These are phyloP conservation scores for Hymenoscyphus albidus DNA, from an alignment of 2,329 filamentous ascomycete genomes.

Conservation along the genomic window DNA sequence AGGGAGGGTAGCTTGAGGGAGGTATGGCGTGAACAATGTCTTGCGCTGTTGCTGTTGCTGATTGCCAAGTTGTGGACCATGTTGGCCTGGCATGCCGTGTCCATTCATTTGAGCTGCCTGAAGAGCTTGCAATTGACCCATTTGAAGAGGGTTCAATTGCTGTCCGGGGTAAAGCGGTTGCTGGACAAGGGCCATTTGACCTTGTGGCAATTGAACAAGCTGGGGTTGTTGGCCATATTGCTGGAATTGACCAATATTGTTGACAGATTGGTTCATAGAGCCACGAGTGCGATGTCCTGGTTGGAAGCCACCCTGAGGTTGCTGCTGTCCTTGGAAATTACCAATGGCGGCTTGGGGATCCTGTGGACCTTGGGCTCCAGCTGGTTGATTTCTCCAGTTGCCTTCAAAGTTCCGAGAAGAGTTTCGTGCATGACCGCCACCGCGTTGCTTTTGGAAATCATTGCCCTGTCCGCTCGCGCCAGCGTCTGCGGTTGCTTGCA, in stretches of 20 bases:
- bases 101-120: conserved; percentile 83
- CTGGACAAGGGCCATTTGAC: conserved; percentile 78
- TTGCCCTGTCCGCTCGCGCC: conserved; percentile 41
- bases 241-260: conserved; percentile 80
- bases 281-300: conserved; percentile 83
- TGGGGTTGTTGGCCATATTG: conserved; percentile 86
- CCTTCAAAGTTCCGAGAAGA: conserved; percentile 93
- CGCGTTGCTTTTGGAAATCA: conserved; percentile 63
- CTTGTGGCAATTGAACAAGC: conserved; percentile 77
- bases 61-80: conserved; percentile 61
- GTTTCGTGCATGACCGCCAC: conserved; percentile 76
- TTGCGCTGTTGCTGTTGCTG: conserved; percentile 87
- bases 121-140: conserved; percentile 86
- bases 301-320: conserved; percentile 75
- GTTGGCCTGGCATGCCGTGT: conserved; percentile 66
- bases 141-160: conserved; percentile 80
- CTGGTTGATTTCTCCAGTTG: conserved; percentile 87
- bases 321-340: conserved; percentile 69
- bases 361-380: conserved; percentile 43
- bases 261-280: conserved; percentile 83
- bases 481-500: conserved; percentile 48
- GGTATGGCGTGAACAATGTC: conserved; percentile 95
- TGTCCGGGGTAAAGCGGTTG: conserved; percentile 75
- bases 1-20: conserved; percentile 89
- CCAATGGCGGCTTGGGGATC: conserved; percentile 55